phyloP scores from a whole-genome alignment of 179 eudicot species.

The Drosera spatulata region DNA sequence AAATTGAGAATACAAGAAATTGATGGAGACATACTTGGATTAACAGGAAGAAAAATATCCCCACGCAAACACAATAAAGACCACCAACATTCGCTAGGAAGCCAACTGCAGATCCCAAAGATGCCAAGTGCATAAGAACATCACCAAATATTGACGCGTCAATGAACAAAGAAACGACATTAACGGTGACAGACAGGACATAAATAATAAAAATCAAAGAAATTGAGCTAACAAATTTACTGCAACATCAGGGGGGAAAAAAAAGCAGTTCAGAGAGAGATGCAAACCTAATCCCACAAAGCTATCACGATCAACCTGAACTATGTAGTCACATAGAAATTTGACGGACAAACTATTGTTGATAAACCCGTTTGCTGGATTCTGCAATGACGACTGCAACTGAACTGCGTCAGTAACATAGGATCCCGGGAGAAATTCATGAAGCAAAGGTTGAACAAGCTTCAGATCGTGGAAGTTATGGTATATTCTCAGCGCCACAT shows the following conservation, averaged over 20 bases:
- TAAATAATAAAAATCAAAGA: neutral
- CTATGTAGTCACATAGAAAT: constrained; percentile 63
- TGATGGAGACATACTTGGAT: constrained; percentile 58
- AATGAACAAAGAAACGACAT: neutral
- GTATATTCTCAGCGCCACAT: constrained; percentile 73
- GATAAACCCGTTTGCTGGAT: constrained; percentile 50
- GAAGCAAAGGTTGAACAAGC: constrained; percentile 89
- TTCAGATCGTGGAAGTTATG: constrained; percentile 52
- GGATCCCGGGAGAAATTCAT: constrained; percentile 85
- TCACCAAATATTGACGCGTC: neutral
- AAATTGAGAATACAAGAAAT: constrained; percentile 2
- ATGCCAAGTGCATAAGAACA: constrained; percentile 11
- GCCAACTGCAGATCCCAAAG: constrained; percentile 68
- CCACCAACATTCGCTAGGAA: constrained; percentile 95
- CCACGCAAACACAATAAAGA: constrained; percentile 77
- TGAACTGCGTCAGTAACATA: constrained; percentile 42
- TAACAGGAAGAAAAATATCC: constrained; percentile 76
- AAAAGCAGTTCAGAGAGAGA: neutral
- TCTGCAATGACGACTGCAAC: constrained; percentile 62
- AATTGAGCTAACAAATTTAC: neutral
- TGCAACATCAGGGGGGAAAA: neutral
- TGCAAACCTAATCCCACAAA: constrained; percentile 79
- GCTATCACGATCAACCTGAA: constrained; percentile 69
- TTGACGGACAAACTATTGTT: constrained; percentile 63
- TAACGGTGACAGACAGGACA: neutral